A percentile compares a stretch with the other conserved stretches of the same genome.
Evolutionary conservation across 805 yeast species (phyloP).

Genomic region (Hemisphaericaspora nanyangensis): DNA sequence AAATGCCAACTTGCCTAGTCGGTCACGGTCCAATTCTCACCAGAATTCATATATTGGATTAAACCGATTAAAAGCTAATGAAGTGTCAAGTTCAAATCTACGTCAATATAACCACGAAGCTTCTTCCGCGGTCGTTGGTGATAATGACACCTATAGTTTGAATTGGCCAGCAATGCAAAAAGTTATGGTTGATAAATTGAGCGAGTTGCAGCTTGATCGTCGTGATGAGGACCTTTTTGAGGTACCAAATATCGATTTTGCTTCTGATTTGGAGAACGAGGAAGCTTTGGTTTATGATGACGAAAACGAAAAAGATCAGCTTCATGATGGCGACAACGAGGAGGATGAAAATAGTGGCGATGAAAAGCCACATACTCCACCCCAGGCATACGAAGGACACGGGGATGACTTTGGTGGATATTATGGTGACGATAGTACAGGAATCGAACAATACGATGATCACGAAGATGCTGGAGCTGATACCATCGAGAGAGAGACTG

Average conservation of each 20-base stretch:
- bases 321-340: background rate
- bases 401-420: slow-evolving; percentile 4
- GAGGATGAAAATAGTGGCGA: slow-evolving; percentile 3
- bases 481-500: background rate
- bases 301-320: background rate
- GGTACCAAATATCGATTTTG: background rate
- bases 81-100: slow-evolving; percentile 14
- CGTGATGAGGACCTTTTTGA: background rate
- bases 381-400: background rate
- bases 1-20: slow-evolving; percentile 33
- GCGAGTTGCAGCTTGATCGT: too few species aligned
- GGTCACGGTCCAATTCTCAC: slow-evolving; percentile 23
- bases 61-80: slow-evolving; percentile 32
- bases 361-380: slow-evolving; percentile 1
- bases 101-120: background rate
- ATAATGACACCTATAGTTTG: too few species aligned
- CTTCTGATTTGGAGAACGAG: background rate
- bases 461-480: background rate
- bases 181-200: too few species aligned
- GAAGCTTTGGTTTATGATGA: background rate
- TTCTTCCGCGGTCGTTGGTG: too few species aligned
- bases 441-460: background rate
- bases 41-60: slow-evolving; percentile 37
- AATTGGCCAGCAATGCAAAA: too few species aligned
- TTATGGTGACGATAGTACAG: background rate